These are phyloP conservation scores for Rhododendron ovatum DNA, from an alignment of 148 eudicot species.

Conservation along the genomic window DNA sequence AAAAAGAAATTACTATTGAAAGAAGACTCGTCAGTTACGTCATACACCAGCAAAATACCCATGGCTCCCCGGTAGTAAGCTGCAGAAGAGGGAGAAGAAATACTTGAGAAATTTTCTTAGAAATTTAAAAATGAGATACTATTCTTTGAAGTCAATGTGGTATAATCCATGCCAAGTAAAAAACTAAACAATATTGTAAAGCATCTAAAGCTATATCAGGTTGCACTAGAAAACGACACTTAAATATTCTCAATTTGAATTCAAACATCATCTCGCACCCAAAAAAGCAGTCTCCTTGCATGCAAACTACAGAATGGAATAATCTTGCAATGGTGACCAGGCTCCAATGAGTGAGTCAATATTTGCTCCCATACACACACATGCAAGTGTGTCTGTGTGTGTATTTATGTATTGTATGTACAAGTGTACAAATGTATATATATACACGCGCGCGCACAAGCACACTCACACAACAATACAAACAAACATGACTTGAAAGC, in stretches of 20 bases:
- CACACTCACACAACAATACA: too few species aligned
- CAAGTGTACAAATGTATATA: not conserved
- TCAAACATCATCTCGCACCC: not conserved
- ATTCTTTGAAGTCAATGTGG: not conserved
- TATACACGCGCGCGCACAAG: too few species aligned
- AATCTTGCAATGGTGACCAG: constrained; percentile 4
- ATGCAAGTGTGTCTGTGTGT: too few species aligned
- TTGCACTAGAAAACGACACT: not conserved
- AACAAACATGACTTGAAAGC: not conserved
- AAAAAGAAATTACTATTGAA: constrained; percentile 54
- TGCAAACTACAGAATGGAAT: not conserved
- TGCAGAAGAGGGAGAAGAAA: constrained; percentile 27
- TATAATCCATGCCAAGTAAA: not conserved
- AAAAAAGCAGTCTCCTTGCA: not conserved
- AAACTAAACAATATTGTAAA: not conserved
- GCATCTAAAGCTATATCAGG: not conserved
- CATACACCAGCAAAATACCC: constrained; percentile 86
- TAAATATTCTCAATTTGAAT: not conserved
- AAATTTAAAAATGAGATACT: not conserved
- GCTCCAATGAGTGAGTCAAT: not conserved
- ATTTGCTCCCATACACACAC: not conserved
- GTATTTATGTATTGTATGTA: too few species aligned
- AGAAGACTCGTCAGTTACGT: constrained; percentile 79
- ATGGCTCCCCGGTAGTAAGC: constrained; percentile 91
- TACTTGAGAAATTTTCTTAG: not conserved